A percentile compares a stretch with the other conserved stretches of the same genome.
Conservation (phyloP, 371 early-diverging fungal species). For the Dinochytrium kinnereticum region DNA sequence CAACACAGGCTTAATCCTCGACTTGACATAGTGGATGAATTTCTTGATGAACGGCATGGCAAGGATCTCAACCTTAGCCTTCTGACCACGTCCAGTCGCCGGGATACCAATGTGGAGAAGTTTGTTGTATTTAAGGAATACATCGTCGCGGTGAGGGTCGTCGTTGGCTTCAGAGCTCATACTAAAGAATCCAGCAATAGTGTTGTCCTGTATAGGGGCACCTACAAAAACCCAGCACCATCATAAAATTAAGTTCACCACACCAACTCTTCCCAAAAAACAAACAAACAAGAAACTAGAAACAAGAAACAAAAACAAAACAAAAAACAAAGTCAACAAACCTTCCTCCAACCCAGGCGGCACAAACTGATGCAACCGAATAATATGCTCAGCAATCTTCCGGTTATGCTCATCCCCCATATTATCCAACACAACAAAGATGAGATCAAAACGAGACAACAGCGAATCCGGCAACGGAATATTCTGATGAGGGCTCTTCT, state of each 20-base stretch:
- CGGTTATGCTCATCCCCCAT: conserved; percentile 81
- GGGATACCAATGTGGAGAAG: conserved; percentile 69
- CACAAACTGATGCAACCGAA: conserved; percentile 91
- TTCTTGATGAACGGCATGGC: conserved; percentile 63
- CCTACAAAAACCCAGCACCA: conserved; percentile 45
- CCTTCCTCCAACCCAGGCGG: conserved; percentile 89
- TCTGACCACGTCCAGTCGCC: conserved; percentile 23
- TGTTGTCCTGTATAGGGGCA: conserved; percentile 69
- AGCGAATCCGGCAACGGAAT: conserved; percentile 96
- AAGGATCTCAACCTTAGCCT: conserved; percentile 45
- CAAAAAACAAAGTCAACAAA: conserved; percentile 32
- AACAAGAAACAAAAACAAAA: neutral
- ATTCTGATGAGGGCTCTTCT: conserved; percentile 67
- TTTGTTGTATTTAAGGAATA: conserved; percentile 86
- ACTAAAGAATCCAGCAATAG: conserved; percentile 57
- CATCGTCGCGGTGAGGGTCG: conserved; percentile 50
- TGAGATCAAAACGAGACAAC: conserved; percentile 96
- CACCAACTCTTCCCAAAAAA: neutral
- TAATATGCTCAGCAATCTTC: conserved; percentile 87
- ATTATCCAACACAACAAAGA: conserved; percentile 96
- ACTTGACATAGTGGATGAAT: conserved; percentile 92
- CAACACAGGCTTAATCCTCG: conserved; percentile 82
- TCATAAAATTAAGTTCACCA: neutral
- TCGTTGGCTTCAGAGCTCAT: conserved; percentile 45
- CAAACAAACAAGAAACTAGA: neutral